These are phyloP conservation scores for Phytophthora multivora DNA, from an alignment of 352 stramenopile species.

Conservation along the genomic window DNA sequence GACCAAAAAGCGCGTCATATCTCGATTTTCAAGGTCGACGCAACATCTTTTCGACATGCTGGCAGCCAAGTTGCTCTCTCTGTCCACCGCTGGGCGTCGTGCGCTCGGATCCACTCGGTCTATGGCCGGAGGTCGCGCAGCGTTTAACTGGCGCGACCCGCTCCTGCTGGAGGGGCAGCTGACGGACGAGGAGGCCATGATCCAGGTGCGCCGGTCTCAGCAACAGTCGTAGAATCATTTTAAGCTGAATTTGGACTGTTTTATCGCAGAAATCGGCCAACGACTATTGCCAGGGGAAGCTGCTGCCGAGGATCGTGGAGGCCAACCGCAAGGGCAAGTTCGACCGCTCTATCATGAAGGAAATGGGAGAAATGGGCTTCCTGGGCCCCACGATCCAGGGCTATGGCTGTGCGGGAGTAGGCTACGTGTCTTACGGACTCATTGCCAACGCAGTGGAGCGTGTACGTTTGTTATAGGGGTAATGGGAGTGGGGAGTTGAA, in stretches of 20 bases:
- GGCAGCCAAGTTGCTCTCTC: constrained; percentile 27
- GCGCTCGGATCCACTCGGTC: constrained; percentile 39
- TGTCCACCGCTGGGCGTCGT: constrained; percentile 21
- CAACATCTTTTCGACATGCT: constrained; percentile 29
- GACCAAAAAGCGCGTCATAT: constrained; percentile 14
- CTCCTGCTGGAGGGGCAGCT: constrained; percentile 77
- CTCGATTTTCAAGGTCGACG: constrained; percentile 27
- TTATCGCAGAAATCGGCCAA: constrained; percentile 85
- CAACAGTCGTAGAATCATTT: not conserved
- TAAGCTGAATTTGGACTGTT: constrained; percentile 5
- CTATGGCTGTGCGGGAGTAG: constrained; percentile 95
- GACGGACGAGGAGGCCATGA: constrained; percentile 92
- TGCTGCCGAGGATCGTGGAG: constrained; percentile 93
- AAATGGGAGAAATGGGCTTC: constrained; percentile 95
- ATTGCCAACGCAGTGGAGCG: constrained; percentile 96
- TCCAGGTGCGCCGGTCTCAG: constrained; percentile 61
- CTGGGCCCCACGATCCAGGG: constrained; percentile 94
- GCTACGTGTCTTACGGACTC: constrained; percentile 97
- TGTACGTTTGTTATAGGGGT: constrained; percentile 9
- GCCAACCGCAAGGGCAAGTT: constrained; percentile 96
- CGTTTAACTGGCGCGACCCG: constrained; percentile 87
- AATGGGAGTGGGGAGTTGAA: not conserved
- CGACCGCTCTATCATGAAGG: constrained; percentile 93
- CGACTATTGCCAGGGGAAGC: constrained; percentile 94
- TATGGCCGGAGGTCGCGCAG: constrained; percentile 50